Conservation (phyloP, 257 asterid species). For the Solanum bulbocastanum region DNA sequence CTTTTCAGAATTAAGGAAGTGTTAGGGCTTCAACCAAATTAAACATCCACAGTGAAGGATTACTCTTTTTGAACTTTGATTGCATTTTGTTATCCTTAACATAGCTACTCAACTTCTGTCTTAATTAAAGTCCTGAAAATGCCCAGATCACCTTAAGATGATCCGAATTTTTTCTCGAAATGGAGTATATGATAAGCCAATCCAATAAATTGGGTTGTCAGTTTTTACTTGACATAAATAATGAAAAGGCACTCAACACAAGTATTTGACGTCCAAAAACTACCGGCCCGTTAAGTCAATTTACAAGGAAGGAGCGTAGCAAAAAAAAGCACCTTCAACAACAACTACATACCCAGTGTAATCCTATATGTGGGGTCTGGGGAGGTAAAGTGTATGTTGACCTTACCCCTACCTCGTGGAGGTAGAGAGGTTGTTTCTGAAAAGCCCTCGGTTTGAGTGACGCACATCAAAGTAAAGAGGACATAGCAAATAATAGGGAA, state of each 20-base stretch:
- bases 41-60: not conserved
- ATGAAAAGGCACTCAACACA: not conserved
- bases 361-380: not conserved
- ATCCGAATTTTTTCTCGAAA: not conserved
- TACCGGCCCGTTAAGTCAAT: not conserved
- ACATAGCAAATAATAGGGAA: not conserved
- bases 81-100: not conserved
- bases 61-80: not conserved
- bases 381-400: not conserved
- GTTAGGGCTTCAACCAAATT: not conserved
- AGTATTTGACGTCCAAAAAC: not conserved
- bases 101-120: not conserved
- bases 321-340: not conserved
- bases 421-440: not conserved
- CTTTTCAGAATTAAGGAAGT: not conserved
- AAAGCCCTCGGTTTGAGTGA: not conserved
- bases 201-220: not conserved
- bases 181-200: not conserved
- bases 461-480: not conserved
- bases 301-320: not conserved
- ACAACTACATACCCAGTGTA: not conserved
- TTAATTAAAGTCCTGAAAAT: not conserved
- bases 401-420: not conserved
- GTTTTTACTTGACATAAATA: not conserved
- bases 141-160: not conserved